Percentiles rank a stretch among this genome's conserved stretches.
phyloP scores from a whole-genome alignment of 1,284 basidiomycete genomes.

The Exobasidium cylindrosporum region DNA sequence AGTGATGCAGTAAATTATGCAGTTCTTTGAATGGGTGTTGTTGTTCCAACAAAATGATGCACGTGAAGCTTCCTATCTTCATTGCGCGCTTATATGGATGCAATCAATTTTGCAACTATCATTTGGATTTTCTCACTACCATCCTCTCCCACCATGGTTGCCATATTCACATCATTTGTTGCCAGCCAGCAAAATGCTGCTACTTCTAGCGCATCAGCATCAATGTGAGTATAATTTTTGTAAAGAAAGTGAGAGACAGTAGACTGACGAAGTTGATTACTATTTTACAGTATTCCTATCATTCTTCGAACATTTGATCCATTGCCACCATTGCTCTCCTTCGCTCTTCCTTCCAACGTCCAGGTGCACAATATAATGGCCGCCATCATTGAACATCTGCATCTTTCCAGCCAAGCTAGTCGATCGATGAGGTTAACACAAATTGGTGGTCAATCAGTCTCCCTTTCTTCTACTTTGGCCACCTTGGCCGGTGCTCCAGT shows the following conservation, averaged over 20 bases:
- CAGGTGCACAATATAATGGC: not conserved
- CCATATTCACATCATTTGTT: not conserved
- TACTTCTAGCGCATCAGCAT: no score
- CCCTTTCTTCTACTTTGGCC: not conserved
- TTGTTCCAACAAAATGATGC: no score
- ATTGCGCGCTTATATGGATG: no score
- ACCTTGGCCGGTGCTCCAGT: not conserved
- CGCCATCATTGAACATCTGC: not conserved
- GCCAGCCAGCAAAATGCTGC: not conserved
- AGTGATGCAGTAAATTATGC: no score
- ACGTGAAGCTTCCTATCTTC: no score
- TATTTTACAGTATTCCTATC: slow-evolving; percentile 4
- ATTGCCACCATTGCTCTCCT: slow-evolving; percentile 12
- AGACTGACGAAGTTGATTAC: no score
- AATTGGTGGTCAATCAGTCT: not conserved
- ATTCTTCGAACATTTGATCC: slow-evolving; percentile 14
- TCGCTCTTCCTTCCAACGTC: slow-evolving; percentile 7
- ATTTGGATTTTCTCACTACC: not conserved
- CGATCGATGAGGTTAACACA: slow-evolving; percentile 1
- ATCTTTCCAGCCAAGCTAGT: not conserved
- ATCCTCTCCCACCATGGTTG: not conserved
- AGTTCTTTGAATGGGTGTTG: no score
- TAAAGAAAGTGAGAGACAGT: no score
- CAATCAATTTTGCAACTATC: no score
- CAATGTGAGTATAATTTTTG: no score